Conservation (phyloP, 164 flowering plant species). For the Houttuynia cordata region DNA sequence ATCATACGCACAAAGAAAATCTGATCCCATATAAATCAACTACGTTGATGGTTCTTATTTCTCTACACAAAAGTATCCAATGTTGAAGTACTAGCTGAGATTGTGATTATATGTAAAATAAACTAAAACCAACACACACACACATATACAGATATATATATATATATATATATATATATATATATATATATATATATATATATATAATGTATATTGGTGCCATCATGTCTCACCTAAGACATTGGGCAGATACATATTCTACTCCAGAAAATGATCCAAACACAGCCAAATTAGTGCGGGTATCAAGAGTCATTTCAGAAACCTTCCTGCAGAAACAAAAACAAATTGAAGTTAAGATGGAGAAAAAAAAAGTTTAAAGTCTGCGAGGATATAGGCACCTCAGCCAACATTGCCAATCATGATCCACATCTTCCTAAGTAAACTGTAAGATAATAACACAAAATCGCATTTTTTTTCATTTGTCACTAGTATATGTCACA, state of each 20-base stretch:
- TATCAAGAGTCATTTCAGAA: constrained; percentile 45
- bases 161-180: no score
- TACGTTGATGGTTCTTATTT: neutral
- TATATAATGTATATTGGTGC: no score
- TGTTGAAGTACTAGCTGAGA: neutral
- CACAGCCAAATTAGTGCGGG: constrained; percentile 67
- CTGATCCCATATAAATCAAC: neutral
- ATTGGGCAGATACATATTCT: constrained; percentile 80
- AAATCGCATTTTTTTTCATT: no score
- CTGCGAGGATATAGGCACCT: no score
- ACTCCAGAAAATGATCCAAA: constrained; percentile 63
- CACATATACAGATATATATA: no score
- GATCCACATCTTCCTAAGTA: no score
- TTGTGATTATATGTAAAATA: neutral
- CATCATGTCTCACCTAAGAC: constrained; percentile 59
- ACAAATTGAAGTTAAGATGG: neutral
- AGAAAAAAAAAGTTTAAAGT: no score
- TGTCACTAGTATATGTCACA: no score
- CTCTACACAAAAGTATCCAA: neutral
- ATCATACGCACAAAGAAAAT: constrained; percentile 1
- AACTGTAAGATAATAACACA: no score
- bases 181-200: no score
- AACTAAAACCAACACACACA: neutral
- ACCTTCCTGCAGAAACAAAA: constrained; percentile 30
- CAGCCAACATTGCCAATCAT: no score